Conservation (phyloP, 2,329 filamentous ascomycete genomes). For the Ascochyta koolunga region DNA sequence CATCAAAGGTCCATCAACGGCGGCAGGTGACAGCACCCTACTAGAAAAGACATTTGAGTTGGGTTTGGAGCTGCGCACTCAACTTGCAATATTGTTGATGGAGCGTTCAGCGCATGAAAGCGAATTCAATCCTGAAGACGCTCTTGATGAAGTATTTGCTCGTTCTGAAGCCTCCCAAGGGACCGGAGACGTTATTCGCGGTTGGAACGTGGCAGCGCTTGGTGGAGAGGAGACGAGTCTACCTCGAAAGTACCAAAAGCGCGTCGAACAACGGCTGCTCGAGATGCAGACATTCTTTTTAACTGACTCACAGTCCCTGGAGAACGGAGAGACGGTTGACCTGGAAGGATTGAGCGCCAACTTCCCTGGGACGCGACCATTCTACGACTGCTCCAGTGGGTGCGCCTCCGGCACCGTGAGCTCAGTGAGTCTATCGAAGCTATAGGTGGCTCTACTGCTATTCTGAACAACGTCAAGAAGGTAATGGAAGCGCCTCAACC, state of each 20-base stretch:
- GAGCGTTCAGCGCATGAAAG: constrained; percentile 38
- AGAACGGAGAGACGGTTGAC: constrained; percentile 45
- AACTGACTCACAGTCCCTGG: constrained; percentile 38
- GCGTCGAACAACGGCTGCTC: constrained; percentile 48
- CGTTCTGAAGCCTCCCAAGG: constrained; percentile 21
- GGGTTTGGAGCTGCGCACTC: constrained; percentile 61
- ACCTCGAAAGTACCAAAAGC: constrained; percentile 41
- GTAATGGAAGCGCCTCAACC: constrained; percentile 24
- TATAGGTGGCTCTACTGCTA: constrained; percentile 53
- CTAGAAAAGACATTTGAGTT: constrained; percentile 54
- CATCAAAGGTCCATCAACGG: constrained; percentile 7
- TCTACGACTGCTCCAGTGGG: constrained; percentile 54
- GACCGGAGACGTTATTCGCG: constrained; percentile 31
- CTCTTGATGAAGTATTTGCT: constrained; percentile 53
- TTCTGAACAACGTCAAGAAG: constrained; percentile 41
- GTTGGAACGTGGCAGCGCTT: constrained; percentile 45
- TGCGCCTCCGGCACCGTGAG: constrained; percentile 52
- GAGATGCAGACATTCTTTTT: constrained; percentile 47
- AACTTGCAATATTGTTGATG: constrained; percentile 57
- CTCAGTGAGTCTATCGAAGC: constrained; percentile 51
- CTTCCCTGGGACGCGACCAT: constrained; percentile 60
- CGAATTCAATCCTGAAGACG: constrained; percentile 48
- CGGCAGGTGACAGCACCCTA: constrained; percentile 50
- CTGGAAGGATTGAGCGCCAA: constrained; percentile 51
- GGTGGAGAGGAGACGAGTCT: constrained; percentile 47